phyloP scores from a whole-genome alignment of 495 filamentous ascomycete genomes.

The Cenococcum geophilum region DNA sequence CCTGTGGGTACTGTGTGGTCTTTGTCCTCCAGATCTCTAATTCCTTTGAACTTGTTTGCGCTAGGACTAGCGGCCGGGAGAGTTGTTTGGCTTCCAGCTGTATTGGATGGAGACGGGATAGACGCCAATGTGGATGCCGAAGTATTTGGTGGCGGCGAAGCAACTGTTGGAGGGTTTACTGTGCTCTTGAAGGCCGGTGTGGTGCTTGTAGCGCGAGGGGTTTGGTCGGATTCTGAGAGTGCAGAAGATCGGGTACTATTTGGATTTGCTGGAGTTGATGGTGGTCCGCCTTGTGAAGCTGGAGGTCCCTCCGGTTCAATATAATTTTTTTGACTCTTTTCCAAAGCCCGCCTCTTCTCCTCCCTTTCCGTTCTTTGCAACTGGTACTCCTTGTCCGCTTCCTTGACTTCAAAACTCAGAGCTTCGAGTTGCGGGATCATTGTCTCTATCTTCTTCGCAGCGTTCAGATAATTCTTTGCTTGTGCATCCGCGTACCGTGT shows the following conservation, averaged over 20 bases:
- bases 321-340: slow-evolving; percentile 81
- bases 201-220: slow-evolving; percentile 18
- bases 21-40: slow-evolving; percentile 83
- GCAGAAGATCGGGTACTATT: slow-evolving; percentile 10
- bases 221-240: slow-evolving; percentile 10
- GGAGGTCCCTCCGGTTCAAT: slow-evolving; percentile 58
- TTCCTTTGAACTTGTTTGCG: slow-evolving; percentile 72
- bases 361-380: slow-evolving; percentile 88
- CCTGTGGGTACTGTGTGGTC: slow-evolving; percentile 44
- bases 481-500: slow-evolving; percentile 93
- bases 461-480: slow-evolving; percentile 70
- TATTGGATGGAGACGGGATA: slow-evolving; percentile 31
- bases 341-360: slow-evolving; percentile 79
- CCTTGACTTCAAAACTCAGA: slow-evolving; percentile 78
- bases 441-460: slow-evolving; percentile 79
- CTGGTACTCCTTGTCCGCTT: slow-evolving; percentile 92
- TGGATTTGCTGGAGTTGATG: slow-evolving; percentile 11
- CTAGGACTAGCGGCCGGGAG: slow-evolving; percentile 45
- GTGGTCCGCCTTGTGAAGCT: background rate
- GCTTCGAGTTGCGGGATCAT: slow-evolving; percentile 89
- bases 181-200: slow-evolving; percentile 27
- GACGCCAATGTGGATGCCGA: slow-evolving; percentile 20
- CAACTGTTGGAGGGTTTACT: slow-evolving; percentile 17
- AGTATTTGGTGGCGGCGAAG: background rate
- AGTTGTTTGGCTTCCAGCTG: slow-evolving; percentile 35